Base-by-base conservation (phyloP, 1,284 basidiomycete species). In the Ganoderma sinense region DNA sequence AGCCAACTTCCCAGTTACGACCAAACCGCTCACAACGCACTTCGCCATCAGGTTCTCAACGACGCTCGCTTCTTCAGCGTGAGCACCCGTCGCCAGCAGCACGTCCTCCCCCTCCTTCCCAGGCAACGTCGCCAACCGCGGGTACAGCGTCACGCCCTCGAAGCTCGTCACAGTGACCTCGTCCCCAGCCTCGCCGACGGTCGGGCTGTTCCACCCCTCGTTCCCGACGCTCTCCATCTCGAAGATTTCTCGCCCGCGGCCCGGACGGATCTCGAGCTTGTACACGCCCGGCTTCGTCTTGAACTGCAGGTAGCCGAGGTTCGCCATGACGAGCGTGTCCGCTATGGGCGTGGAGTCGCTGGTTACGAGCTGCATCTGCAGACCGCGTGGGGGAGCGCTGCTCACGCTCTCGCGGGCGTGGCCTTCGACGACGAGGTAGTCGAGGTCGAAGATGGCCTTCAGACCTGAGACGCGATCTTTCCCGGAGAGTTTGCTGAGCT, bases 291-390 rank as follows among this genome's bases (percentile, higher is more conserved):
- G 97, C 62, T 88, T 92, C 2, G 95, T 94, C 78, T 96, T 96
- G 85, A 99, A 97, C 80, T 99, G 98, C 72, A 98, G 86, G 81
- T 99, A 99, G 3, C 97, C 98, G 11, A 99, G 84, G 78, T 99
- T 99, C 6, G 95, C 96, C 75, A 98, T 96, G 59, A 99, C 93
- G 71, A 90, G 91, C 0, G 95, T 96, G 75, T 97, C 95, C 20
- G 92, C 93, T 7, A 94, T 86, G 0, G 88, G 84, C 0, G 79
- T 79, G 16, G 82, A 82, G 67, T 88, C 81, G 26, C 83, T 82
- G 5, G 82, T 83, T 7, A 87, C 83, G 1, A 97, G 87, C 76
- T 98, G 94, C 1, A 98, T 86, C 77, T 96, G 96, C 1, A 97
- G 83, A 4, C 96, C 96, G 18, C 95, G 88, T 0, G 96, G 95